Base-by-base conservation (phyloP, 2,329 filamentous ascomycete species). In the Apiospora arundinis region DNA sequence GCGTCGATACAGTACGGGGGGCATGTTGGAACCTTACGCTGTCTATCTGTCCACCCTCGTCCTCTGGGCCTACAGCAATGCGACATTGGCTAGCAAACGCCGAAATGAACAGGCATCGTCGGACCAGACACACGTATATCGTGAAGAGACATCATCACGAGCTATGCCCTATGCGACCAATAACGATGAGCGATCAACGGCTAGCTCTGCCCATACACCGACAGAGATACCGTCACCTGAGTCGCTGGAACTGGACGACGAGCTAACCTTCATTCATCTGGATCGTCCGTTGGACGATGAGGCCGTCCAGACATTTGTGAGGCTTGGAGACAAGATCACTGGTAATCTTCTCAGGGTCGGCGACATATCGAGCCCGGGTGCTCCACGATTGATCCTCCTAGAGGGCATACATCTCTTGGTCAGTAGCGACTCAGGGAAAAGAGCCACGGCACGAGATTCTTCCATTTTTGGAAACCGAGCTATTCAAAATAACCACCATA, bases 241-340 rank as follows among this genome's bases (percentile, higher is more conserved):
- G 8, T 48, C 45, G 18, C 45, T 48, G 5, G 45, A 48, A 8
- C 45, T 48, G 18, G 45, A 48, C 21, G 45, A 48, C 45, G 45
- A 48, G 4, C 21, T 48, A 18, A 48, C 45, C 9, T 48, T 48
- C 18, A 9, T 68, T 4, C 46, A 68, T n/a, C n/a, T 68, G 11
- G 66, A 68, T 32, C 44, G 66, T 16, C 66, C 66, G 16, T 46
- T 68, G 16, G 66, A 68, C 16, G 66, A 68, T 12, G 66, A 68
- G 66, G 42, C 46, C n/a, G 66, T 68, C 8, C 66, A 68, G 66
- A 68, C 66, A n/a, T 68, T 46, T 12, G 46, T 68, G 23, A 16
- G 66, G 32, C 46, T 44, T 16, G 66, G 66, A 25, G 14, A 56
- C 67, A 69, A 69, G 7, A 69, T 69, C 28, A 60, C 68, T 1